These are phyloP conservation scores for Colletotrichum sp. DNA, from an alignment of 2,329 filamentous ascomycete genomes.

Conservation along the genomic window DNA sequence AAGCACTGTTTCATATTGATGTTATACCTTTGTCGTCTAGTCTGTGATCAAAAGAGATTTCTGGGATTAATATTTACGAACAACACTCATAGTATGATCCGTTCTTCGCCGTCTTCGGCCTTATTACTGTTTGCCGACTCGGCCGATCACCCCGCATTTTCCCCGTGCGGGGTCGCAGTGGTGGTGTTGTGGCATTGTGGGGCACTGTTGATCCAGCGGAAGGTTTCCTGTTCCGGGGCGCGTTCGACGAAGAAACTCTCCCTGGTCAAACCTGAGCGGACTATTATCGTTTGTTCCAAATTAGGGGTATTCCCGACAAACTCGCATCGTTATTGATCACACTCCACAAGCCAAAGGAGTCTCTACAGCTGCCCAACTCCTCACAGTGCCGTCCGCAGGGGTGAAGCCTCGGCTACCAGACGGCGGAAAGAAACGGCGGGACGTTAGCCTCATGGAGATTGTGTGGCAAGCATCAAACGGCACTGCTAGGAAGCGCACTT, in stretches of 20 bases:
- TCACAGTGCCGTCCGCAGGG: background rate
- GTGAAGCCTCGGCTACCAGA: background rate
- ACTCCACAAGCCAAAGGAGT: background rate
- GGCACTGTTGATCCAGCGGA: background rate
- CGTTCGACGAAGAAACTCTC: background rate
- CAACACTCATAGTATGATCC: background rate
- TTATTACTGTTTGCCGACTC: background rate
- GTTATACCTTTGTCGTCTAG: background rate
- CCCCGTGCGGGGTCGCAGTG: background rate
- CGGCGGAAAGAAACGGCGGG: background rate
- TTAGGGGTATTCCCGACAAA: background rate
- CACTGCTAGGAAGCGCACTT: constrained; percentile 4
- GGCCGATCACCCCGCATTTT: background rate
- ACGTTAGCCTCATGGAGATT: constrained; percentile 7
- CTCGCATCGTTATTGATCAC: background rate
- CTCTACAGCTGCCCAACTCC: background rate
- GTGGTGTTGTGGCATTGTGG: background rate
- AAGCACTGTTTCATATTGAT: background rate
- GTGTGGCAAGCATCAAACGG: constrained; percentile 10
- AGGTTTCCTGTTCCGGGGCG: background rate
- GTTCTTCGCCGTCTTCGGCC: background rate
- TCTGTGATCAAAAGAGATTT: background rate
- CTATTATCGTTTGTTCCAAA: background rate
- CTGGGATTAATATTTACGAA: background rate
- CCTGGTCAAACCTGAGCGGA: background rate